Base-by-base conservation (phyloP, 768 basidiomycete species). In the Termitomyces heimii region DNA sequence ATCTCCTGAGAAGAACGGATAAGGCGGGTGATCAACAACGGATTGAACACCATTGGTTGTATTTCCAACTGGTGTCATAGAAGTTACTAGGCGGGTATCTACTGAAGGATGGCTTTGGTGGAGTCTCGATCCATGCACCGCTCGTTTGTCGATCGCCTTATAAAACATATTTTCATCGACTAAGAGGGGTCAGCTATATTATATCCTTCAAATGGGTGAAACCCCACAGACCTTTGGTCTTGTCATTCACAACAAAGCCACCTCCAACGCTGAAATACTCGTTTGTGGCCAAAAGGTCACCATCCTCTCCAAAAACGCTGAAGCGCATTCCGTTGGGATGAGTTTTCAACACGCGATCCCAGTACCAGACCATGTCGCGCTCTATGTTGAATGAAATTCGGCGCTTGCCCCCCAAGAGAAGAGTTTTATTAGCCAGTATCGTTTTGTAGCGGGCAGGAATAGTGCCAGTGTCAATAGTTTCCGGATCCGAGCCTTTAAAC, bases 311-410 rank as follows among this genome's bases (percentile, higher is more conserved):
- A 62, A 94, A 98, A 34, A 83, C 89, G 35, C 86, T 86, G 69
- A 98, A 98, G 9, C 93, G 81, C 84, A 98, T 95, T 44, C 95
- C 95, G 66, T 96, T 96, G 0, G 92, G 88, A 67, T 92, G 90
- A 0, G 90, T 91, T 69, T 87, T 88, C 28, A 94, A 80, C n/a
- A 94, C 88, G 52, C 89, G 84, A 64, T 93, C 89, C 84, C 85
- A 92, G 26, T 88, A 78, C 93, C 93, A 96, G 24, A 94, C 74
- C 92, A 98, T 92, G 68, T 98, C 96, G 28, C 82, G 78, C 59
- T 93, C 85, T 81, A 92, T 88, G 68, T 94, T 89, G 65, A 91
- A 98, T 48, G 80, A 71, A 59, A 98, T 90, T n/a, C 77, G 74
- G 56, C 89, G 88, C 49, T 77, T 75, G 8, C 92, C 93, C 14